phyloP scores from a whole-genome alignment of 768 basidiomycete species.

The Hygrocybe punicea region DNA sequence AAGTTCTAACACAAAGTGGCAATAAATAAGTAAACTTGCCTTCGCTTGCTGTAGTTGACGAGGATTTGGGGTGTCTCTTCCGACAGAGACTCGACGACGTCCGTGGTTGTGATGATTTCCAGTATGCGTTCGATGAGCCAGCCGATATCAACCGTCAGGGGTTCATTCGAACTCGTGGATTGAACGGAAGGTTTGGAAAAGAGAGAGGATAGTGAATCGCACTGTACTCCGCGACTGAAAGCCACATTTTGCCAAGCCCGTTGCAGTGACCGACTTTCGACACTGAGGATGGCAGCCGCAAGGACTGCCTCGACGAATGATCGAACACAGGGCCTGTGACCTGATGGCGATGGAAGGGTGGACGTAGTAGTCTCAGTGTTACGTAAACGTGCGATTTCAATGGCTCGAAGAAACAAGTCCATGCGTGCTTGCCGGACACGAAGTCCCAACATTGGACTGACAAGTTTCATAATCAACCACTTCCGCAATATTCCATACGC shows the following conservation, averaged over 20 bases:
- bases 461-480: constrained; percentile 72
- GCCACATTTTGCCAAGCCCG: constrained; percentile 80
- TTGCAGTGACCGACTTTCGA: constrained; percentile 73
- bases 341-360: constrained; percentile 38
- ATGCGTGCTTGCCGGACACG: constrained; percentile 66
- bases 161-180: constrained; percentile 43
- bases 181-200: constrained; percentile 51
- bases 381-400: constrained; percentile 70
- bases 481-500: constrained; percentile 74
- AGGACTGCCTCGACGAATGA: constrained; percentile 80
- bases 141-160: constrained; percentile 70
- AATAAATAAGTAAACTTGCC: constrained; percentile 43
- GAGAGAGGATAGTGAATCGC: constrained; percentile 58
- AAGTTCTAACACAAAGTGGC: constrained; percentile 16
- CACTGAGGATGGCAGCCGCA: constrained; percentile 70
- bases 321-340: constrained; percentile 63
- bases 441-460: constrained; percentile 60
- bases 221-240: constrained; percentile 52
- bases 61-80: constrained; percentile 53
- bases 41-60: constrained; percentile 79
- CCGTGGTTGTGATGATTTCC: constrained; percentile 72
- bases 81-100: constrained; percentile 54
- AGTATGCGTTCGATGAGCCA: constrained; percentile 82
- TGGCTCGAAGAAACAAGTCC: constrained; percentile 65
- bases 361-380: constrained; percentile 42